A percentile compares a stretch with the other conserved stretches of the same genome.
Conservation (phyloP, 495 filamentous ascomycete genomes). For the Glonium stellatum region DNA sequence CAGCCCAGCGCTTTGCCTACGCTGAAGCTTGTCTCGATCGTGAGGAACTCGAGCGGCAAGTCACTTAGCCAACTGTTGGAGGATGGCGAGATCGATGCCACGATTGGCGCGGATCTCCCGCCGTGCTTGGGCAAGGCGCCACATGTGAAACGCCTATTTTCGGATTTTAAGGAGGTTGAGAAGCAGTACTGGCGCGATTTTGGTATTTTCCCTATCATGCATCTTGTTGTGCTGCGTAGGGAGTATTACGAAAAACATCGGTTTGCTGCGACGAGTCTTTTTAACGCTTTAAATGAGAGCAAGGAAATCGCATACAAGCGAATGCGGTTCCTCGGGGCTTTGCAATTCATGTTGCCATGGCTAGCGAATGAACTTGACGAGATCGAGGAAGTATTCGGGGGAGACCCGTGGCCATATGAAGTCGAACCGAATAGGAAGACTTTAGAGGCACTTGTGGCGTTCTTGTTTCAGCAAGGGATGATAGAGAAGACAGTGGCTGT, state of each 20-base stretch:
- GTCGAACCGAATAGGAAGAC: slow-evolving; percentile 35
- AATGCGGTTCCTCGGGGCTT: slow-evolving; percentile 26
- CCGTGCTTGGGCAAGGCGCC: slow-evolving; percentile 30
- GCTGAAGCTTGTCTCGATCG: slow-evolving; percentile 31
- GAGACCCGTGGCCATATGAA: slow-evolving; percentile 35
- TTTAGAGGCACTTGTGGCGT: slow-evolving; percentile 33
- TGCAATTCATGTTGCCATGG: slow-evolving; percentile 40
- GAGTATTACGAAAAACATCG: slow-evolving; percentile 32
- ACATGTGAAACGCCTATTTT: slow-evolving; percentile 36
- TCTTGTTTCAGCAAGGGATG: slow-evolving; percentile 34
- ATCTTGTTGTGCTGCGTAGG: slow-evolving; percentile 34
- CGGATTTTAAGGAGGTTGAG: slow-evolving; percentile 38
- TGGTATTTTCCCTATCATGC: slow-evolving; percentile 43
- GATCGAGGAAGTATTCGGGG: slow-evolving; percentile 35
- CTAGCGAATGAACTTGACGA: slow-evolving; percentile 34
- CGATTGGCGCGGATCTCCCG: slow-evolving; percentile 37
- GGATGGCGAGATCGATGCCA: slow-evolving; percentile 39
- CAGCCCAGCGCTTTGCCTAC: slow-evolving; percentile 31
- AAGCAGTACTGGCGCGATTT: slow-evolving; percentile 35
- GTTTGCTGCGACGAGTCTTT: slow-evolving; percentile 32
- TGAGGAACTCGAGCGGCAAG: slow-evolving; percentile 26
- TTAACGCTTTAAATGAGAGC: slow-evolving; percentile 35
- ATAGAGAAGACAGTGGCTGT: slow-evolving; percentile 24
- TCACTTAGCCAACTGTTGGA: slow-evolving; percentile 37
- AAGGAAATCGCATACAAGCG: slow-evolving; percentile 31